These are phyloP conservation scores for Phytopythium sindhum DNA, from an alignment of 352 stramenopile genomes.

Conservation along the genomic window DNA sequence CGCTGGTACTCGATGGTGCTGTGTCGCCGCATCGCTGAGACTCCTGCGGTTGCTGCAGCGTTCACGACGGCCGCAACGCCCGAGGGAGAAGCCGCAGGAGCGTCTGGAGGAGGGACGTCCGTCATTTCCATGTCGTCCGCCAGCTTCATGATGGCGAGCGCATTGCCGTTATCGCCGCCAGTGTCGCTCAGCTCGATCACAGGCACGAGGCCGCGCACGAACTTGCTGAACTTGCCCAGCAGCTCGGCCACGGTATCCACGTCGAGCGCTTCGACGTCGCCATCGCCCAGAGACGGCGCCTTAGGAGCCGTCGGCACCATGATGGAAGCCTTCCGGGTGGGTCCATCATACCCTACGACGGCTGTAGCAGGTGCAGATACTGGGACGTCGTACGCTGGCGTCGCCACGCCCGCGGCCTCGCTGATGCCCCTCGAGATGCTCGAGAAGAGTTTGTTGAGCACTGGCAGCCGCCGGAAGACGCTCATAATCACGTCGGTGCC, in stretches of 20 bases:
- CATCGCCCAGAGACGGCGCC: conserved; percentile 9
- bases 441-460: conserved; percentile 41
- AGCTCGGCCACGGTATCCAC: conserved; percentile 40
- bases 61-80: background rate
- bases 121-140: conserved; percentile 46
- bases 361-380: background rate
- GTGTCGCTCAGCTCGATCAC: conserved; percentile 28
- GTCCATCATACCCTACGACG: background rate
- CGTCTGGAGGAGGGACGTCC: background rate
- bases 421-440: conserved; percentile 31
- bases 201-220: conserved; percentile 53
- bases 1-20: conserved; percentile 16
- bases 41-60: background rate
- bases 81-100: background rate
- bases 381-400: background rate
- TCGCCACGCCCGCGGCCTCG: conserved; percentile 37
- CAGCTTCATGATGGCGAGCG: conserved; percentile 48
- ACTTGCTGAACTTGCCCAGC: conserved; percentile 53
- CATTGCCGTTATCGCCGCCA: conserved; percentile 22
- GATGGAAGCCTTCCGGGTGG: background rate
- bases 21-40: background rate
- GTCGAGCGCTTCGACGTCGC: conserved; percentile 5
- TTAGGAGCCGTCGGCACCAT: background rate
- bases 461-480: conserved; percentile 43
- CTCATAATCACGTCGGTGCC: conserved; percentile 47